Percentiles rank a stretch among this genome's conserved stretches.
These are phyloP conservation scores for Venustampulla echinocandica DNA, from an alignment of 495 filamentous ascomycete species.

Conservation along the genomic window DNA sequence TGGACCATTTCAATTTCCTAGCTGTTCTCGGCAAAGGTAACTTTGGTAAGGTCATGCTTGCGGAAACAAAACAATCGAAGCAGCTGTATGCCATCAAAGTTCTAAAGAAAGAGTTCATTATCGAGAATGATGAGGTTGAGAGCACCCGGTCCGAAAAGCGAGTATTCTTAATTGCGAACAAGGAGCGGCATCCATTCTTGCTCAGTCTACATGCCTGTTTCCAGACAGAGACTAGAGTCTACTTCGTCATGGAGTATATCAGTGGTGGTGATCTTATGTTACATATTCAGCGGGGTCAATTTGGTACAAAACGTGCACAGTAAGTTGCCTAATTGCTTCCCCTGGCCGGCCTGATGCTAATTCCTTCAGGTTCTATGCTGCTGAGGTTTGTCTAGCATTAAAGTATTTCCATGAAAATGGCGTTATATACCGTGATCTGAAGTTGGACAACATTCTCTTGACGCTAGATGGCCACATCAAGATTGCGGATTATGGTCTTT, in stretches of 20 bases:
- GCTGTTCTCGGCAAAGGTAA: slow-evolving; percentile 98
- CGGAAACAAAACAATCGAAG: slow-evolving; percentile 86
- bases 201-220: slow-evolving; percentile 96
- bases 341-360: background rate
- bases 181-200: slow-evolving; percentile 94
- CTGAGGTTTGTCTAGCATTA: slow-evolving; percentile 91
- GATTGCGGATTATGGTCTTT: slow-evolving; percentile 96
- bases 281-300: slow-evolving; percentile 95
- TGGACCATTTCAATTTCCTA: slow-evolving; percentile 99
- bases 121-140: slow-evolving; percentile 99
- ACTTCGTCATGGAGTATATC: slow-evolving; percentile 99
- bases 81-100: slow-evolving; percentile 98
- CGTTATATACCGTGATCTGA: slow-evolving; percentile 98
- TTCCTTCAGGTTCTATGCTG: slow-evolving; percentile 76
- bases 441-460: slow-evolving; percentile 96
- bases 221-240: slow-evolving; percentile 96
- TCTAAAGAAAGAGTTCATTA: slow-evolving; percentile 99
- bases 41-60: slow-evolving; percentile 99
- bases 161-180: slow-evolving; percentile 94
- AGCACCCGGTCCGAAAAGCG: slow-evolving; percentile 96
- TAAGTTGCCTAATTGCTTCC: slow-evolving; percentile 40
- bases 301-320: slow-evolving; percentile 93
- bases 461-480: slow-evolving; percentile 97
- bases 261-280: slow-evolving; percentile 98
- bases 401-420: slow-evolving; percentile 99